These are phyloP conservation scores for Didymella keratinophila DNA, from an alignment of 2,329 filamentous ascomycete genomes.

Conservation along the genomic window DNA sequence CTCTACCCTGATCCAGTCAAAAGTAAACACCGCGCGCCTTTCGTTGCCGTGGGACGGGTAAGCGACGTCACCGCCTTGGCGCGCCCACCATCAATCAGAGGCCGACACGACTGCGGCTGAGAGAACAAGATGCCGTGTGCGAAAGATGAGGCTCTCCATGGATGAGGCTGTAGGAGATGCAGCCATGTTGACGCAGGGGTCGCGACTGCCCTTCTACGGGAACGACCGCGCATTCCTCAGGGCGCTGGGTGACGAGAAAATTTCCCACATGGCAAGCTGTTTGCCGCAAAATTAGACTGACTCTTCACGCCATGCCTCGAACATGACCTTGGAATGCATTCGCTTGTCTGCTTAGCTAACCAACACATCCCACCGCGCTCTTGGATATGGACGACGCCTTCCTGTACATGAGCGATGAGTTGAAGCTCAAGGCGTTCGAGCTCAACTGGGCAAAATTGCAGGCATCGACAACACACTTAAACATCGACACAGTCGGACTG, in stretches of 20 bases:
- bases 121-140: background rate
- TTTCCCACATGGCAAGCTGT: constrained; percentile 16
- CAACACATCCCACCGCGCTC: background rate
- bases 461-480: constrained; percentile 18
- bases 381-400: constrained; percentile 30
- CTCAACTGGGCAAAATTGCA: constrained; percentile 33
- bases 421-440: constrained; percentile 33
- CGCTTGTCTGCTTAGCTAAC: constrained; percentile 11
- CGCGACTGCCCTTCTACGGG: constrained; percentile 8
- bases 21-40: constrained; percentile 38
- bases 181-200: constrained; percentile 8
- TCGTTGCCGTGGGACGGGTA: constrained; percentile 34
- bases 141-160: background rate
- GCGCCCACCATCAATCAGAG: constrained; percentile 30
- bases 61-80: constrained; percentile 43
- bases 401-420: constrained; percentile 31
- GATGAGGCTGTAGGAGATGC: constrained; percentile 12
- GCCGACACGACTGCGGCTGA: constrained; percentile 27
- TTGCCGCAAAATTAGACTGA: constrained; percentile 19
- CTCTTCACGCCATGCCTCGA: constrained; percentile 7
- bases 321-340: constrained; percentile 19
- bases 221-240: constrained; percentile 29
- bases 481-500: constrained; percentile 26
- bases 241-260: constrained; percentile 20
- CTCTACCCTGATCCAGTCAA: constrained; percentile 33